Conservation (phyloP, 108 stramenopile species). For the Fragilaria crotonensis region DNA sequence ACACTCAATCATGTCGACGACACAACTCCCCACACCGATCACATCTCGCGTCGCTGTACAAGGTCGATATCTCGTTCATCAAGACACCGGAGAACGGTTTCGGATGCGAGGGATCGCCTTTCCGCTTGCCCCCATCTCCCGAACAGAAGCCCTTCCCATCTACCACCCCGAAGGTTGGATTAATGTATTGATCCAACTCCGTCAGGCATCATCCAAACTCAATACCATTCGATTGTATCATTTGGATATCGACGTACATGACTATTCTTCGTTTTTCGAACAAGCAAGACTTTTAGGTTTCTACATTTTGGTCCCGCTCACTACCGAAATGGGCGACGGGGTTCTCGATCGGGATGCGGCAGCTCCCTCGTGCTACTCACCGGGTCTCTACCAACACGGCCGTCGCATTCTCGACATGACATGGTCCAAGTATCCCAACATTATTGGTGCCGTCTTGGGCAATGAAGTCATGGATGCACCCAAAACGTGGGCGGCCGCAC, state of each 20-base stretch:
- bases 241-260: conserved; percentile 18
- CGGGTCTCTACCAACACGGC: conserved; percentile 36
- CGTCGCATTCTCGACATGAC: conserved; percentile 10
- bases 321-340: conserved; percentile 26
- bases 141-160: too few species aligned
- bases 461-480: conserved; percentile 64
- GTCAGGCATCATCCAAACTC: conserved; percentile 19
- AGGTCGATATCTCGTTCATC: conserved; percentile 35
- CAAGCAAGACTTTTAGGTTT: conserved; percentile 45
- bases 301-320: conserved; percentile 59
- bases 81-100: conserved; percentile 27
- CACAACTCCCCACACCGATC: too few species aligned
- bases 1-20: too few species aligned
- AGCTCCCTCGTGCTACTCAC: conserved; percentile 41
- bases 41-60: conserved; percentile 22
- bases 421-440: conserved; percentile 39
- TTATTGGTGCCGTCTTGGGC: conserved; percentile 48
- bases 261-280: conserved; percentile 35
- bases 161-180: conserved; percentile 46
- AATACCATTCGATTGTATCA: conserved; percentile 53
- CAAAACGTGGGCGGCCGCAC: conserved; percentile 35
- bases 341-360: conserved; percentile 32
- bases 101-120: conserved; percentile 53
- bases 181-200: conserved; percentile 42
- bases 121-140: conserved; percentile 30